Conservation (phyloP, 768 basidiomycete species). For the Suillus americanus region DNA sequence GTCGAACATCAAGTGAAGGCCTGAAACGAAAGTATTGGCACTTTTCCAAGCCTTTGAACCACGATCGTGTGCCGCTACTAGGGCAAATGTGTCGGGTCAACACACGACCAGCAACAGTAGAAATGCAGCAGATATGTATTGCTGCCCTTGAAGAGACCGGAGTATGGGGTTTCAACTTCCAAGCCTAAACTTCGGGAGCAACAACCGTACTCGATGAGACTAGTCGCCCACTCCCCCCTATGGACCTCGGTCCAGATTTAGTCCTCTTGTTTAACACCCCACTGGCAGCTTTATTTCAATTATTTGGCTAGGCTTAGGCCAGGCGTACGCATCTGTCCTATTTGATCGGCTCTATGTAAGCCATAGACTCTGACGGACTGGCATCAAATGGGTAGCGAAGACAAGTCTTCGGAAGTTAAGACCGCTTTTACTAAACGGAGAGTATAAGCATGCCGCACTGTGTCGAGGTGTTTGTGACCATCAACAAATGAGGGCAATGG, state of each 20-base stretch:
- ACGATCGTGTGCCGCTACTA: no score
- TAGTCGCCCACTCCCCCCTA: not conserved
- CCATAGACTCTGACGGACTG: conserved; percentile 31
- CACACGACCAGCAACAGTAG: no score
- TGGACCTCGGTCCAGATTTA: not conserved
- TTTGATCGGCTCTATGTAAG: conserved; percentile 71
- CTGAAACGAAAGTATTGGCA: not conserved
- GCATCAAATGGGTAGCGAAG: conserved; percentile 21
- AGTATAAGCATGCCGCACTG: not conserved
- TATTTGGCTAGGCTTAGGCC: not conserved
- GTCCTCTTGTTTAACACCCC: not conserved
- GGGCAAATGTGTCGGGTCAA: no score
- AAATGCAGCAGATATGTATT: no score
- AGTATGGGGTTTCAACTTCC: not conserved
- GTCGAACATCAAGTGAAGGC: not conserved
- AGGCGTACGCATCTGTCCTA: conserved; percentile 73
- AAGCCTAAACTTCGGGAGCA: not conserved
- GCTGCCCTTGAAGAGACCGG: no score
- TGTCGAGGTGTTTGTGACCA: not conserved
- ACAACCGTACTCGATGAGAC: not conserved
- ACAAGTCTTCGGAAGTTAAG: conserved; percentile 2
- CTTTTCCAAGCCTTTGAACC: not conserved
- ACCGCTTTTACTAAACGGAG: not conserved
- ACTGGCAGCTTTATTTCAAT: not conserved
- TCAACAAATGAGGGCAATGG: not conserved